phyloP scores from a whole-genome alignment of 345 rosid species.

The Capsella bursapastoris region DNA sequence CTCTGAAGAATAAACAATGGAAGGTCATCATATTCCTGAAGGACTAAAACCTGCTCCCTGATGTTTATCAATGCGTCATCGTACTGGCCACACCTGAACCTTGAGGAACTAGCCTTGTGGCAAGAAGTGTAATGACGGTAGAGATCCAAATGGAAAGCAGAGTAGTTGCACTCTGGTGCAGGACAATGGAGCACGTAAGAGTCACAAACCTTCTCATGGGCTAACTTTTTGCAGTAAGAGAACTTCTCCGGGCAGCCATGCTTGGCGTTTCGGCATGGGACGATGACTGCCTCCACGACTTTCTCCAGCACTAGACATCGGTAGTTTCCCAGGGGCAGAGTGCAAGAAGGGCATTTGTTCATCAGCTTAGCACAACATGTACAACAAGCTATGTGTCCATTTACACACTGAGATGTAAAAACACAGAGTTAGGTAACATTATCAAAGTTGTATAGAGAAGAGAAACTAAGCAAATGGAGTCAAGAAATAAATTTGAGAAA shows the following conservation, averaged over 20 bases:
- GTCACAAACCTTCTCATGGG: constrained; percentile 1
- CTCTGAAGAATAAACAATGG: too few relatives aligned
- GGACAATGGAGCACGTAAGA: background rate
- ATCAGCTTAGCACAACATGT: background rate
- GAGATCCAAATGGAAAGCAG: background rate
- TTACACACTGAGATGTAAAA: background rate
- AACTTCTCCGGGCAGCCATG: background rate
- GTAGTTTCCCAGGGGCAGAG: background rate
- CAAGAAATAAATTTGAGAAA: too few relatives aligned
- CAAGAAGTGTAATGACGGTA: background rate
- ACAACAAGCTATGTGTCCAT: background rate
- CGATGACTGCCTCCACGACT: background rate
- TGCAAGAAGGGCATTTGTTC: background rate
- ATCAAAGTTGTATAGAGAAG: too few relatives aligned
- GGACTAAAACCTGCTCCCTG: background rate
- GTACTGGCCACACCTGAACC: background rate
- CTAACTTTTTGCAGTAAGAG: background rate
- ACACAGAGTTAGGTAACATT: background rate
- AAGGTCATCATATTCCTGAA: background rate
- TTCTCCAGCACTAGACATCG: background rate
- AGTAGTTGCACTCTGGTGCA: background rate
- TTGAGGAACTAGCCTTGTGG: background rate
- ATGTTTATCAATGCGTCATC: background rate
- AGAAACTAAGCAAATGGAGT: too few relatives aligned
- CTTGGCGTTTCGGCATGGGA: constrained; percentile 4